Evolutionary conservation across 2,329 filamentous ascomycete species (phyloP).

Genomic region (Drechslera avenae): DNA sequence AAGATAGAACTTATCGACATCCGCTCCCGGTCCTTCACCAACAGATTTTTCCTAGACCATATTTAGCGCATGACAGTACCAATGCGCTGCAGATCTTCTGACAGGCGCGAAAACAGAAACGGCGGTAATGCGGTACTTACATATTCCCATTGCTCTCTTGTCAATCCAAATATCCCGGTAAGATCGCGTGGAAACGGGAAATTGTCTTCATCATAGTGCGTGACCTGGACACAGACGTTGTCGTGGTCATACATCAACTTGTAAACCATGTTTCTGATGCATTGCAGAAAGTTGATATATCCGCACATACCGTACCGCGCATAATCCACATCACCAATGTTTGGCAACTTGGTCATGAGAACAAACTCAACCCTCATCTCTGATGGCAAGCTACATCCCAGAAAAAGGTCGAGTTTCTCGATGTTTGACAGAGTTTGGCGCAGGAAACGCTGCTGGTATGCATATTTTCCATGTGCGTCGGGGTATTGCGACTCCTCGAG

Average conservation of each 20-base stretch:
- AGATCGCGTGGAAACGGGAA: slow-evolving; percentile 24
- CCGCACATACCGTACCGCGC: not conserved
- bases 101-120: too few relatives aligned
- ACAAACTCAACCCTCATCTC: slow-evolving; percentile 25
- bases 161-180: slow-evolving; percentile 20
- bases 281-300: slow-evolving; percentile 24
- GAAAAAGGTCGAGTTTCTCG: not conserved
- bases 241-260: slow-evolving; percentile 21
- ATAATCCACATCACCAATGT: not conserved
- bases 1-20: slow-evolving; percentile 4
- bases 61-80: too few relatives aligned
- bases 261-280: slow-evolving; percentile 24
- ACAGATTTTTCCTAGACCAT: slow-evolving; percentile 10
- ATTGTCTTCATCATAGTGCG: slow-evolving; percentile 22
- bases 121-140: slow-evolving; percentile 13
- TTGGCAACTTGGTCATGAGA: slow-evolving; percentile 21
- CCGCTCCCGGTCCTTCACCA: not conserved
- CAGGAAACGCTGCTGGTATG: slow-evolving; percentile 16
- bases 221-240: slow-evolving; percentile 19
- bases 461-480: slow-evolving; percentile 2
- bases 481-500: not conserved
- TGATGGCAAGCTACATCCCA: not conserved
- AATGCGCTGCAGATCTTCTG: too few relatives aligned
- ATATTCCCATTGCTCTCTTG: slow-evolving; percentile 26
- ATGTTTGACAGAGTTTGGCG: not conserved